Evolutionary conservation across 805 yeast species (phyloP), one percentile per base, ranked within the genome.

Genomic region (Myxozyma nipponensis): DNA sequence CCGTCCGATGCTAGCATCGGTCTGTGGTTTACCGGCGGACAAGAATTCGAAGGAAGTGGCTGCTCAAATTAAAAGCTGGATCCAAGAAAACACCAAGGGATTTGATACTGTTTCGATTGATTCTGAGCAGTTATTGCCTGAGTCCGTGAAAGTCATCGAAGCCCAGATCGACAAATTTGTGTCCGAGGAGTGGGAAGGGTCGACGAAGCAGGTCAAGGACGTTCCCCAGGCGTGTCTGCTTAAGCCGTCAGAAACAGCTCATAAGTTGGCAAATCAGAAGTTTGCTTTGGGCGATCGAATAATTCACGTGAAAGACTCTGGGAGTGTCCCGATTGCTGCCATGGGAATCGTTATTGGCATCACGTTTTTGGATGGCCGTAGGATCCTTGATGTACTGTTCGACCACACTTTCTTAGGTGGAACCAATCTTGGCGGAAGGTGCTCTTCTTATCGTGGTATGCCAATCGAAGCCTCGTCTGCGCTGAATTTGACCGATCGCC

Each of bases 211-310:
- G 57, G 83, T 81, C 35, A 75, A 80, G 57, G 86, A 88, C 47
- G 93, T 90, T 57, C 97, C 97, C 44, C 77, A 83, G 49, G 81
- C 78, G 37, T 96, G 97, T 0, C 76, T 93, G 25, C 72, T 93
- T 52, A 81, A 84, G 59, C 91, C 96, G 5, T 69, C 77, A 26
- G 79, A 76, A 36, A 86, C 96, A 0, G 78, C 78, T 63, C 82
- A 84, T 62, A 73, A 81, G 57, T 74, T 93, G 58, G 78, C 84
- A 49, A 75, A 76, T 37, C 99, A 93, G 71, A 70, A 74, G 41
- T 93, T 93, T 65, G 76, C 77, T 25, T 73, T 93, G 21, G 98
- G 98, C 61, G 97, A 93, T 63, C 78, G 98, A 54, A 87, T 93
- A 26, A 77, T 86, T 22, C 89, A 86, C 59, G 85, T 88, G 21